These are phyloP conservation scores for Naganishia liquefaciens DNA, from an alignment of 1,284 basidiomycete species.

Conservation along the genomic window DNA sequence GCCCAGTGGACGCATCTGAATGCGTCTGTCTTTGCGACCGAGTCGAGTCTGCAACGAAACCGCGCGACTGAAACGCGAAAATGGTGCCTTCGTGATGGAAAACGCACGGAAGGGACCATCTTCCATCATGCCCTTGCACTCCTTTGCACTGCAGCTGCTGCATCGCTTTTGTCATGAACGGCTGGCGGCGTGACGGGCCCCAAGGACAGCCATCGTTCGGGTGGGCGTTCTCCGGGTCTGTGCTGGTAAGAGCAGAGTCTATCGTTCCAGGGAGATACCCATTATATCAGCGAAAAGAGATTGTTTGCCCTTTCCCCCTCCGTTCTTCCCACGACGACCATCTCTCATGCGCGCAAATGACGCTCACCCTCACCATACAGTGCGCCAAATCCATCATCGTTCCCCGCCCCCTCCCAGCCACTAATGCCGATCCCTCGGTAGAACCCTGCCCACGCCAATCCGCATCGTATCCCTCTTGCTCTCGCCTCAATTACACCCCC, in stretches of 20 bases:
- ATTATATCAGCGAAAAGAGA: background rate
- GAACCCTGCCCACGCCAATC: slow-evolving; percentile 15
- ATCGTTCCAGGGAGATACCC: background rate
- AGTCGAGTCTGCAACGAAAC: no score
- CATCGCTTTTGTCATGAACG: no score
- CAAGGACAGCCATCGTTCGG: no score
- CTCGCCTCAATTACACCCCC: slow-evolving; percentile 4
- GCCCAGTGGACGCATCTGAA: slow-evolving; percentile 18
- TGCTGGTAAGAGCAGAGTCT: no score
- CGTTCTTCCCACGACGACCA: background rate
- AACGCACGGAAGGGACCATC: no score
- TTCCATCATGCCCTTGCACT: background rate
- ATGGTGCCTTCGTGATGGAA: background rate
- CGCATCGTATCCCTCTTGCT: slow-evolving; percentile 7
- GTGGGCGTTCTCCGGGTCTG: background rate
- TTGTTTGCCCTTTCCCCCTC: no score
- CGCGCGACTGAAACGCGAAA: background rate
- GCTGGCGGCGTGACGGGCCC: background rate
- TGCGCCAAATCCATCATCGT: background rate
- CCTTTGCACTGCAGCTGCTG: background rate
- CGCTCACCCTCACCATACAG: slow-evolving; percentile 11
- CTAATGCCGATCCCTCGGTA: background rate
- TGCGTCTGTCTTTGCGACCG: background rate
- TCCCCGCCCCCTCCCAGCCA: background rate
- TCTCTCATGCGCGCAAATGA: background rate